phyloP scores from a whole-genome alignment of 345 rosid species.

The Populus euphratica region DNA sequence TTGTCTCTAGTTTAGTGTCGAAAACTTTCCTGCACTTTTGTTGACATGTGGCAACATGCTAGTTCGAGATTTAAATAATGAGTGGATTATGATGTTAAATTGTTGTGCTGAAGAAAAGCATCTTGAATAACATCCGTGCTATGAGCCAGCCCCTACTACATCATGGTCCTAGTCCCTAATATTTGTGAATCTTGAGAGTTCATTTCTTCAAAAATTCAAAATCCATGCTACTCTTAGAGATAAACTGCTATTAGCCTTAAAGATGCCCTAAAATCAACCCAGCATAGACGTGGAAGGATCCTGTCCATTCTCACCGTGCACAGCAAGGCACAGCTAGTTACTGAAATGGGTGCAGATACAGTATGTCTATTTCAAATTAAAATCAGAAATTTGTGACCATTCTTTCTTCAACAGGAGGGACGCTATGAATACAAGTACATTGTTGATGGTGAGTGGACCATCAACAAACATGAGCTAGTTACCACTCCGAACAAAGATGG shows the following conservation, averaged over 20 bases:
- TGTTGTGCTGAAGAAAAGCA: background rate
- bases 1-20: background rate
- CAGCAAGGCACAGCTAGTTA: background rate
- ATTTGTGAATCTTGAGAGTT: background rate
- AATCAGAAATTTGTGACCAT: background rate
- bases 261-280: background rate
- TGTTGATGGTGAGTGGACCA: slow-evolving; percentile 74
- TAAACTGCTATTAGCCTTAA: background rate
- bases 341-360: background rate
- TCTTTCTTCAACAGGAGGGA: slow-evolving; percentile 67
- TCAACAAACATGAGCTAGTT: slow-evolving; percentile 54
- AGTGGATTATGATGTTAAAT: background rate
- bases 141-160: background rate
- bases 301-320: no score
- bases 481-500: slow-evolving; percentile 72
- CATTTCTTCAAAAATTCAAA: background rate
- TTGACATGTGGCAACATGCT: background rate
- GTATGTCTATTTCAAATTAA: background rate
- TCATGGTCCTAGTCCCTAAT: background rate
- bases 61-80: background rate
- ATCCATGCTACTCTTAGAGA: background rate
- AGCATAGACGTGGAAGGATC: background rate
- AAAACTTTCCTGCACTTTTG: background rate
- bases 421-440: slow-evolving; percentile 84
- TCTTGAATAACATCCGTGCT: background rate